phyloP scores from a whole-genome alignment of 495 filamentous ascomycete genomes.

The Evernia prunastri region DNA sequence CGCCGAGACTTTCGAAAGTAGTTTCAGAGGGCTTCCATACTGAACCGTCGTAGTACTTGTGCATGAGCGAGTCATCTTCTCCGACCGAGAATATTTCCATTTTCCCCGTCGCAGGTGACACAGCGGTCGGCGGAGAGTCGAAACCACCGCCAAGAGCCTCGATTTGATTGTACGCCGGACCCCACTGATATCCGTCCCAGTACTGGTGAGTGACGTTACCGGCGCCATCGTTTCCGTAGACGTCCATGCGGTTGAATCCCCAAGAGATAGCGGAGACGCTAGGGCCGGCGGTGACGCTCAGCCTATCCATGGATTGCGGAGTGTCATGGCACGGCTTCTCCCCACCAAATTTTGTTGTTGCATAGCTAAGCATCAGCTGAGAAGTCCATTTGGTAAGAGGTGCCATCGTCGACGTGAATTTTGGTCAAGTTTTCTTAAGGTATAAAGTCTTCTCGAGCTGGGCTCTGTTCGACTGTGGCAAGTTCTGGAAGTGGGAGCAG shows the following conservation, averaged over 20 bases:
- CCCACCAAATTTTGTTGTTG: not conserved
- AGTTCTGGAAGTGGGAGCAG: not conserved
- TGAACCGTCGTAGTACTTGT: conserved; percentile 33
- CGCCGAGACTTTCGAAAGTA: conserved; percentile 27
- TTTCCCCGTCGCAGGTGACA: conserved; percentile 2
- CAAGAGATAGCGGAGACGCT: conserved; percentile 30
- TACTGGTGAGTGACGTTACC: conserved; percentile 20
- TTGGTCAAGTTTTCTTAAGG: not conserved
- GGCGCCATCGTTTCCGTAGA: conserved; percentile 30
- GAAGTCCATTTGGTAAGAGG: not conserved
- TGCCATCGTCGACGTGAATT: not conserved
- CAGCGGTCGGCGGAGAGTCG: conserved; percentile 20
- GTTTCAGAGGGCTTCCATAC: conserved; percentile 24
- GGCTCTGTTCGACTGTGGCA: not conserved
- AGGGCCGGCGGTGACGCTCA: not conserved
- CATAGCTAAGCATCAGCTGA: conserved; percentile 2
- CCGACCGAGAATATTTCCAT: conserved; percentile 27
- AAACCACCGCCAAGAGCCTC: conserved; percentile 13
- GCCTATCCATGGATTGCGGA: not conserved
- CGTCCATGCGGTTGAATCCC: conserved; percentile 30
- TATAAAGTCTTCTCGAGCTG: not conserved
- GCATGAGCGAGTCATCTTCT: conserved; percentile 26
- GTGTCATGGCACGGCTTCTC: not conserved
- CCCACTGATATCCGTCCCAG: conserved; percentile 24
- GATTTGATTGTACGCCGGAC: conserved; percentile 1